A percentile compares a stretch with the other conserved stretches of the same genome.
These are phyloP conservation scores for Prosopis cineraria DNA, from an alignment of 306 rosid species.

Conservation along the genomic window DNA sequence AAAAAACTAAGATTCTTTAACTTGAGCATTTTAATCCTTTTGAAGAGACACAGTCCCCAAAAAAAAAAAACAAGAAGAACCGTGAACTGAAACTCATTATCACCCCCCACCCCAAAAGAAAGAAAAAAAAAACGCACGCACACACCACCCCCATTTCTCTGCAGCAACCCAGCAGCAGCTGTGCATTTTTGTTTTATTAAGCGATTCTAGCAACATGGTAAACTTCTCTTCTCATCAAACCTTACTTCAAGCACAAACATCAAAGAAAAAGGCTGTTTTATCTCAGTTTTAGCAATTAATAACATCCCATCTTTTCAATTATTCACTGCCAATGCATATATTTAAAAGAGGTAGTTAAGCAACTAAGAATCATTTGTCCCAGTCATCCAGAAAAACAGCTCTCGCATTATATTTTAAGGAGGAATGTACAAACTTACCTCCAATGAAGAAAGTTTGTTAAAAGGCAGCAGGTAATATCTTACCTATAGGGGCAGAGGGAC, in stretches of 20 bases:
- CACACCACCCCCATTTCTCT: too few relatives aligned
- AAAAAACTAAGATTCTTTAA: neutral
- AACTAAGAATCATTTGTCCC: neutral
- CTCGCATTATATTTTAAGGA: neutral
- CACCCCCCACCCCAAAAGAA: too few relatives aligned
- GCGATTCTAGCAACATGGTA: neutral
- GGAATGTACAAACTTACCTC: neutral
- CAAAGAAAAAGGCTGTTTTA: neutral
- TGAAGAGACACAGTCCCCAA: neutral
- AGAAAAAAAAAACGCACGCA: too few relatives aligned
- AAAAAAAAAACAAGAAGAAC: too few relatives aligned
- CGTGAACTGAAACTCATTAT: too few relatives aligned
- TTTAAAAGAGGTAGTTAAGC: neutral
- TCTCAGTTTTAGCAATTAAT: neutral
- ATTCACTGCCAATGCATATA: neutral
- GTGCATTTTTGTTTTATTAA: too few relatives aligned
- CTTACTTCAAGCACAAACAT: neutral
- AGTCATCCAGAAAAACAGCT: neutral
- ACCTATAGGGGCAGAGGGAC: neutral
- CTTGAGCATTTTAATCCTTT: neutral
- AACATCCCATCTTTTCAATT: neutral
- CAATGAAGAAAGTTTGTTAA: neutral
- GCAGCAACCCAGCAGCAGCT: too few relatives aligned
- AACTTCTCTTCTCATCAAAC: neutral
- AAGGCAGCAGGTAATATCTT: neutral